Percentiles rank a stretch among this genome's conserved stretches.
These are phyloP conservation scores for Flueggea neowawraea DNA, from an alignment of 441 rosid genomes.

Conservation along the genomic window DNA sequence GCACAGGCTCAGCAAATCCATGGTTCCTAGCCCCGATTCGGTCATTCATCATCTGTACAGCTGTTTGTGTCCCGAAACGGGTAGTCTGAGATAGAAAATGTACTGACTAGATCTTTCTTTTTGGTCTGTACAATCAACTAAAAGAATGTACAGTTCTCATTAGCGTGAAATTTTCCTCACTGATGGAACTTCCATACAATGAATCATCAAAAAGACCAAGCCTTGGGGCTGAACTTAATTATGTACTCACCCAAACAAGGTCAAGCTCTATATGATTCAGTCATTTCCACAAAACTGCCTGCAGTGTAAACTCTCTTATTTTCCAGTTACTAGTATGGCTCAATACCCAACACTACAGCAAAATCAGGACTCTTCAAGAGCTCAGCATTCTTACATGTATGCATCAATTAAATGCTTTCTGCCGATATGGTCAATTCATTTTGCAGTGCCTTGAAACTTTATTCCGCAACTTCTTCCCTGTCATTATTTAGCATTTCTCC, in stretches of 20 bases:
- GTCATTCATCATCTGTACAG: constrained; percentile 42
- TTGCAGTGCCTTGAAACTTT: constrained; percentile 13
- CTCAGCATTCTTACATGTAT: constrained; percentile 9
- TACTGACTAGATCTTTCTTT: constrained; percentile 13
- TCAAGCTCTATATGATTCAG: constrained; percentile 18
- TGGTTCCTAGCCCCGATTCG: constrained; percentile 20
- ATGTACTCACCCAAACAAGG: constrained; percentile 6
- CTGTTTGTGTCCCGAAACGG: constrained; percentile 23
- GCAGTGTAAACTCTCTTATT: constrained; percentile 19
- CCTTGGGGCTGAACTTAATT: neutral
- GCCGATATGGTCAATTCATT: constrained; percentile 7
- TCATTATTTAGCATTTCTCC: constrained; percentile 18
- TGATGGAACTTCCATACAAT: constrained; percentile 9
- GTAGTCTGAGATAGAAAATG: constrained; percentile 13
- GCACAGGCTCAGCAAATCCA: constrained; percentile 22
- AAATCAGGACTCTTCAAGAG: constrained; percentile 12
- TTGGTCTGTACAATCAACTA: constrained; percentile 26
- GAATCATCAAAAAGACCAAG: constrained; percentile 15
- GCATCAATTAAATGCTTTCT: constrained; percentile 9
- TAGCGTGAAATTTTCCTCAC: constrained; percentile 8
- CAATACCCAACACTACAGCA: constrained; percentile 6
- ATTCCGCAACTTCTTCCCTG: constrained; percentile 19
- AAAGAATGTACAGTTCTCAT: constrained; percentile 27
- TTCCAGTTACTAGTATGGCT: constrained; percentile 8
- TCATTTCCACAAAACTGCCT: constrained; percentile 22